phyloP scores from a whole-genome alignment of 352 stramenopile genomes.

The Phytophthora quininea region DNA sequence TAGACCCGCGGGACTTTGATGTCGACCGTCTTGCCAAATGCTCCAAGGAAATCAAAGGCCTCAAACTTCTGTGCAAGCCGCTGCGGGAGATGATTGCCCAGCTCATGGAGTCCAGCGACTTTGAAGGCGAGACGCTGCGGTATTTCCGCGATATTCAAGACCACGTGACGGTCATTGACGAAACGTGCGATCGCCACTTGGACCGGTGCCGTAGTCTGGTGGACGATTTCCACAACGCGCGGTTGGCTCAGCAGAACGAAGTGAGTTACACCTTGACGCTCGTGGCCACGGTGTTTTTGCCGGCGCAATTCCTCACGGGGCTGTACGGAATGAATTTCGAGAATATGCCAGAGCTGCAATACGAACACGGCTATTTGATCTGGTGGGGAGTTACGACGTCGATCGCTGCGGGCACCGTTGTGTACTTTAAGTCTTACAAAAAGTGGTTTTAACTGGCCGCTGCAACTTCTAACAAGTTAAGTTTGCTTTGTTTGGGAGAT shows the following conservation, averaged over 20 bases:
- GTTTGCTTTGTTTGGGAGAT: not conserved
- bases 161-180: slow-evolving; percentile 79
- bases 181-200: slow-evolving; percentile 83
- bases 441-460: slow-evolving; percentile 56
- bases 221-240: slow-evolving; percentile 75
- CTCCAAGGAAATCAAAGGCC: slow-evolving; percentile 76
- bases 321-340: slow-evolving; percentile 92
- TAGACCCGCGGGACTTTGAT: slow-evolving; percentile 69
- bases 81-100: slow-evolving; percentile 76
- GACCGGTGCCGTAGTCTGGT: slow-evolving; percentile 67
- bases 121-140: slow-evolving; percentile 67
- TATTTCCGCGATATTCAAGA: slow-evolving; percentile 90
- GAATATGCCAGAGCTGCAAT: slow-evolving; percentile 85
- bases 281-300: slow-evolving; percentile 82
- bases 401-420: slow-evolving; percentile 49
- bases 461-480: not conserved
- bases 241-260: slow-evolving; percentile 67
- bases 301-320: slow-evolving; percentile 87
- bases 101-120: slow-evolving; percentile 73
- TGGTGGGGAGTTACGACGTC: slow-evolving; percentile 76
- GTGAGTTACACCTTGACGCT: slow-evolving; percentile 85
- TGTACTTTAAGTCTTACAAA: slow-evolving; percentile 81
- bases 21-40: slow-evolving; percentile 56
- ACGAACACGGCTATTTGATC: slow-evolving; percentile 76
- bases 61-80: slow-evolving; percentile 78